phyloP scores from a whole-genome alignment of 129 eudicot species.

The Rutidosis leptorrhynchoides region DNA sequence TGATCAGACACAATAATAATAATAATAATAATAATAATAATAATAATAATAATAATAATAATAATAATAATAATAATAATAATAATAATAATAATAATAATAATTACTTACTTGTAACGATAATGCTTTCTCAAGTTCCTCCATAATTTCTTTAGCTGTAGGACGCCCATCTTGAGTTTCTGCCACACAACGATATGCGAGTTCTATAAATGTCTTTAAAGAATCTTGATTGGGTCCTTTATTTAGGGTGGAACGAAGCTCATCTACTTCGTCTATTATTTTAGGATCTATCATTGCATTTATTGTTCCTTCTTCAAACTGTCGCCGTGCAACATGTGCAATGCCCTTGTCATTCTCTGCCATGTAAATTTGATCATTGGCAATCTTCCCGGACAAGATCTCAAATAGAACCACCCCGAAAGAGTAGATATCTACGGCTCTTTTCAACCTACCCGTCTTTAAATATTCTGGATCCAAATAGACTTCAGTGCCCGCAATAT shows the following conservation, averaged over 20 bases:
- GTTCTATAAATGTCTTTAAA: neutral
- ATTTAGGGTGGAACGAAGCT: neutral
- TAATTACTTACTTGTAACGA: neutral
- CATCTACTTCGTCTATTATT: conserved; percentile 3
- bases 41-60: too few relatives aligned
- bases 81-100: too few relatives aligned
- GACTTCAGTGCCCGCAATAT: neutral
- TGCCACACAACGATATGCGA: neutral
- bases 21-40: too few relatives aligned
- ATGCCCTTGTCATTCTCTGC: neutral
- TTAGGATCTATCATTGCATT: neutral
- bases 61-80: too few relatives aligned
- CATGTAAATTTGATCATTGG: neutral
- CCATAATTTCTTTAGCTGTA: neutral
- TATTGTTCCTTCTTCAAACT: neutral
- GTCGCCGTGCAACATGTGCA: neutral
- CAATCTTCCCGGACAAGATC: neutral
- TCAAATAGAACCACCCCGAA: neutral
- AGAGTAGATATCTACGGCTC: neutral
- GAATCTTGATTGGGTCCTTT: conserved; percentile 5
- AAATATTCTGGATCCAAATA: neutral
- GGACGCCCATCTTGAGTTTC: neutral
- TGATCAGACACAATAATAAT: too few relatives aligned
- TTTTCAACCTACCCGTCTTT: neutral
- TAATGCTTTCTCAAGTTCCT: conserved; percentile 1